Base-by-base conservation (phyloP, 208 protist genomes). In the Crithidia fasciculata region DNA sequence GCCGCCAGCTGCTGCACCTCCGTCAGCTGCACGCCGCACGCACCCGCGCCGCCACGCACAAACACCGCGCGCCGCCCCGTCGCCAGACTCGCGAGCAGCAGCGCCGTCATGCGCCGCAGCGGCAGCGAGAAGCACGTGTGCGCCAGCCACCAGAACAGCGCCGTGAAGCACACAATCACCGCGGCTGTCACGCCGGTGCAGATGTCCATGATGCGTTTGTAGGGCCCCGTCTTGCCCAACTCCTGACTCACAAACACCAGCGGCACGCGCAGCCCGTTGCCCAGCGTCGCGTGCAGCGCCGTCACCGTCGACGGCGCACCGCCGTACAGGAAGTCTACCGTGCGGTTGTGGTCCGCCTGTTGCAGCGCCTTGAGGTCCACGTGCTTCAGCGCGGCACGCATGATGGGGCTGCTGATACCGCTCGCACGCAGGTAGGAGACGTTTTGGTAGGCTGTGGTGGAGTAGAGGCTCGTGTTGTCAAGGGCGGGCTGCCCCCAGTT, bases 361-460 rank as follows among this genome's bases (percentile, higher is more conserved):
- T 67, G 65, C 58, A 81, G 61, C 8, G 7, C 18, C 16, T 50
- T 56, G 8, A 83, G 41, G 55, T 81, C 39, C 4, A 87, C 49
- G 58, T 81, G 72, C 66, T 62, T 44, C 18, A 87, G 50, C 39
- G 78, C 82, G 15, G 60, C 58, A 7, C 70, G 61, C 82, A 87
- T 82, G 47, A 87, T 54, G 3, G 82, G 78, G 68, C 81, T 63
- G 44, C 28, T 41, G n/a, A 83, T 56, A 10, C 81, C 45, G 41
- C 74, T 80, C 3, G 54, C 44, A 8, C 43, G 18, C 28, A 81
- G 53, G 57, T 74, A 83, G 39, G 39, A 39, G 2, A 66, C n/a
- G 13, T 13, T 5, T 10, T 0, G 13, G 39, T 28, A 7, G 5
- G 41, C 13, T 0, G 3, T 19, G 15, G 36, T n/a, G 19, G 9